phyloP scores from a whole-genome alignment of 2,329 filamentous ascomycete genomes.

The Fusarium sp. region DNA sequence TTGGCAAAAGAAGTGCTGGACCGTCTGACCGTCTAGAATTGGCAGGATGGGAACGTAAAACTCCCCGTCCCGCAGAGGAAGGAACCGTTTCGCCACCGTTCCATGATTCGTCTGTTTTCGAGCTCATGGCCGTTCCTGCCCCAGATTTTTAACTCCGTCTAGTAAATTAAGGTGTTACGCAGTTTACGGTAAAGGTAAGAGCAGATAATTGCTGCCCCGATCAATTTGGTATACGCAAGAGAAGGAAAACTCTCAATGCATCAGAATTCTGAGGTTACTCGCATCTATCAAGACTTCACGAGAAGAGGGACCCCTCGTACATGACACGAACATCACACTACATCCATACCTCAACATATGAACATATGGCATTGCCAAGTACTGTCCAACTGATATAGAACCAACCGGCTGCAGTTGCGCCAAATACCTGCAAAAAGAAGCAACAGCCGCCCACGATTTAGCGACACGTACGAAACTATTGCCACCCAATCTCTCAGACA shows the following conservation, averaged over 20 bases:
- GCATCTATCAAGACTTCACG: not conserved
- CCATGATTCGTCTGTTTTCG: constrained; percentile 17
- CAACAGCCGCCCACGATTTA: constrained; percentile 27
- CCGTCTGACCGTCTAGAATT: constrained; percentile 11
- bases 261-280: not conserved
- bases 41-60: constrained; percentile 31
- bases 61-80: constrained; percentile 39
- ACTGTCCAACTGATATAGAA: not conserved
- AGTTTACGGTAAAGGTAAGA: not conserved
- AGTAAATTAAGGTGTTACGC: constrained; percentile 10
- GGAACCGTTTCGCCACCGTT: constrained; percentile 42
- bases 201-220: not conserved
- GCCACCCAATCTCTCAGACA: constrained; percentile 40
- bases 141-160: constrained; percentile 41
- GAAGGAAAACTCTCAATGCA: not conserved
- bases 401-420: not conserved
- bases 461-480: constrained; percentile 38
- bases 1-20: constrained; percentile 11
- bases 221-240: not conserved
- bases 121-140: constrained; percentile 20
- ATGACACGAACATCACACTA: not conserved
- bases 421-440: constrained; percentile 16
- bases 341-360: not conserved
- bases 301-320: not conserved
- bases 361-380: not conserved